Percentiles rank a stretch among this genome's conserved stretches.
These are phyloP conservation scores for Halophytophthora batemanensis DNA, from an alignment of 352 stramenopile genomes.

Conservation along the genomic window DNA sequence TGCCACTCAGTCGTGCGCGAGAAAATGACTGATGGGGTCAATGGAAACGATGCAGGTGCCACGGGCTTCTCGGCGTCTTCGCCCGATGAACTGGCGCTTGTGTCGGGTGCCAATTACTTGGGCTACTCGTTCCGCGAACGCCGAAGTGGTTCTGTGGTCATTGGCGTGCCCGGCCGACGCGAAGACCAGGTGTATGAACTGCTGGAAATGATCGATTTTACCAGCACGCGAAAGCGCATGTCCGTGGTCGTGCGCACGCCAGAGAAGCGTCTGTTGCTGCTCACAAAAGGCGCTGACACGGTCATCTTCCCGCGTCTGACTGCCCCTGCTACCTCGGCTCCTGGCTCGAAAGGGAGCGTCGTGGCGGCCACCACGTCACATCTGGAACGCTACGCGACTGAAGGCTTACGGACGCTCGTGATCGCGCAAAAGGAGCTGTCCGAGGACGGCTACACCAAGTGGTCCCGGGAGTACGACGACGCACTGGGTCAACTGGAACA, in stretches of 20 bases:
- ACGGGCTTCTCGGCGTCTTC: slow-evolving; percentile 78
- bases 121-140: slow-evolving; percentile 71
- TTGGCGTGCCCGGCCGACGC: slow-evolving; percentile 32
- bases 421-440: slow-evolving; percentile 82
- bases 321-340: too few species aligned
- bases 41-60: slow-evolving; percentile 19
- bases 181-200: slow-evolving; percentile 75
- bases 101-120: slow-evolving; percentile 79
- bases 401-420: slow-evolving; percentile 87
- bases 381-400: slow-evolving; percentile 80
- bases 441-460: slow-evolving; percentile 58
- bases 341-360: slow-evolving; percentile 17
- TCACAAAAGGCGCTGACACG: slow-evolving; percentile 85
- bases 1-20: slow-evolving; percentile 86
- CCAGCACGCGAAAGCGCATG: slow-evolving; percentile 98
- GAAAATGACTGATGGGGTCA: slow-evolving; percentile 32
- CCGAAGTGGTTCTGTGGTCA: slow-evolving; percentile 60
- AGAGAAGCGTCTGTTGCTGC: slow-evolving; percentile 58
- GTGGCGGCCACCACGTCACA: slow-evolving; percentile 69
- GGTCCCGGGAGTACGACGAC: slow-evolving; percentile 73
- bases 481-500: slow-evolving; percentile 73
- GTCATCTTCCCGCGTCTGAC: slow-evolving; percentile 72
- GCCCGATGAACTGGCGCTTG: slow-evolving; percentile 76
- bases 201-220: slow-evolving; percentile 97
- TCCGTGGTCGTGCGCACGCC: slow-evolving; percentile 93